phyloP scores from a whole-genome alignment of 768 basidiomycete species.

The Amanita pallidorosea region DNA sequence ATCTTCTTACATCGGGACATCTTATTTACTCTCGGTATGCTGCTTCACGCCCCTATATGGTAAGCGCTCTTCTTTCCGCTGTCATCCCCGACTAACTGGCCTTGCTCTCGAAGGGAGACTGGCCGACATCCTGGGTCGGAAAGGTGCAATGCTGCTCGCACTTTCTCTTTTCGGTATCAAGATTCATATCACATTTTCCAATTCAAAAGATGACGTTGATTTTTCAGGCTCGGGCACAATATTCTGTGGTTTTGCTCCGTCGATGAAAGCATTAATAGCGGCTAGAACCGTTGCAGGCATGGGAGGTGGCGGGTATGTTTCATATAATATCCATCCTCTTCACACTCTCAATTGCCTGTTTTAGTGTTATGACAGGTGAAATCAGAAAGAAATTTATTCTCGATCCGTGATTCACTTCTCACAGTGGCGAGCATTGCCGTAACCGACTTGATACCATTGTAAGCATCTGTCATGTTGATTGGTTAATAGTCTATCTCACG shows the following conservation, averaged over 20 bases:
- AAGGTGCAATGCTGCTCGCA: slow-evolving; percentile 80
- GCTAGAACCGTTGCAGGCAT: slow-evolving; percentile 84
- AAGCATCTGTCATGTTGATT: slow-evolving; percentile 17
- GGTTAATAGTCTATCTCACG: slow-evolving; percentile 2
- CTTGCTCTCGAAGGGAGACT: slow-evolving; percentile 48
- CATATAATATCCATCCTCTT: slow-evolving; percentile 10
- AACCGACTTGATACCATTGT: slow-evolving; percentile 86
- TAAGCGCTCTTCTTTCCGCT: slow-evolving; percentile 17
- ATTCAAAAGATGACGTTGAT: slow-evolving; percentile 8
- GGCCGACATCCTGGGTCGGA: slow-evolving; percentile 77
- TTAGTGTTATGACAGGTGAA: slow-evolving; percentile 76
- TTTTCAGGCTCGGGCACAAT: slow-evolving; percentile 67
- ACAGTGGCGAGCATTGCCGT: slow-evolving; percentile 76
- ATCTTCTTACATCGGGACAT: slow-evolving; percentile 81
- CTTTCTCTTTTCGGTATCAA: slow-evolving; percentile 69
- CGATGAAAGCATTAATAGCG: slow-evolving; percentile 73
- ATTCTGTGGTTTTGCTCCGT: slow-evolving; percentile 77
- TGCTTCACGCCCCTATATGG: slow-evolving; percentile 89
- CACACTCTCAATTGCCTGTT: slow-evolving; percentile 14
- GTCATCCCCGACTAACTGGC: not conserved
- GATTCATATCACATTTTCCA: slow-evolving; percentile 2
- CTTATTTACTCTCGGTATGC: slow-evolving; percentile 80
- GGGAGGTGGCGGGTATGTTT: slow-evolving; percentile 81
- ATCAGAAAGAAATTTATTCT: slow-evolving; percentile 10
- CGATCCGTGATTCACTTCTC: not conserved